phyloP scores from a whole-genome alignment of 2,329 filamentous ascomycete species.

The Alternaria conjuncta region DNA sequence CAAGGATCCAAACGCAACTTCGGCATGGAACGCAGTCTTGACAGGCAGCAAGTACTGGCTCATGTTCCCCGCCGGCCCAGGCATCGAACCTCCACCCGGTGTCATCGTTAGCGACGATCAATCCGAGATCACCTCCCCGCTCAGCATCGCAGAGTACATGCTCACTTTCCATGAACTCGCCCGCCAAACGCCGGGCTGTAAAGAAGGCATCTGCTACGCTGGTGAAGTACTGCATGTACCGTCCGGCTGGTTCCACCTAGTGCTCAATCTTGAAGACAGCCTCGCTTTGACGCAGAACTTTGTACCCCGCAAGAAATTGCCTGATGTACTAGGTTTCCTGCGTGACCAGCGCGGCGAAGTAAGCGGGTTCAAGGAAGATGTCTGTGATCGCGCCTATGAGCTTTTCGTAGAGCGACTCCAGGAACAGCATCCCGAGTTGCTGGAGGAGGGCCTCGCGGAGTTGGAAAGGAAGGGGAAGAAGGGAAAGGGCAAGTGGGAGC shows the following conservation, averaged over 20 bases:
- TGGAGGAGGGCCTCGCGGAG: slow-evolving; percentile 67
- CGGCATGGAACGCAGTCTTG: slow-evolving; percentile 93
- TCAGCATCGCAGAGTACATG: slow-evolving; percentile 97
- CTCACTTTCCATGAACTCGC: slow-evolving; percentile 88
- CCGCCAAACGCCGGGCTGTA: slow-evolving; percentile 74
- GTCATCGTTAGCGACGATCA: slow-evolving; percentile 89
- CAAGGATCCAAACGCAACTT: slow-evolving; percentile 76
- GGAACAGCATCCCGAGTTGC: slow-evolving; percentile 68
- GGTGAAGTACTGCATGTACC: slow-evolving; percentile 94
- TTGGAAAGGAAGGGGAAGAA: slow-evolving; percentile 73
- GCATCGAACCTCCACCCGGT: slow-evolving; percentile 74
- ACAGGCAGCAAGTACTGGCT: slow-evolving; percentile 97
- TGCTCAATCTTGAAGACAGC: slow-evolving; percentile 83
- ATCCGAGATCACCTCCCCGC: slow-evolving; percentile 89
- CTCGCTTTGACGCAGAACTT: slow-evolving; percentile 97
- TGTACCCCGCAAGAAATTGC: slow-evolving; percentile 76
- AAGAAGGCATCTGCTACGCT: slow-evolving; percentile 81
- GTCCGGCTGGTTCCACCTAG: slow-evolving; percentile 95
- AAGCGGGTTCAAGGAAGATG: slow-evolving; percentile 78
- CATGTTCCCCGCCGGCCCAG: slow-evolving; percentile 82
- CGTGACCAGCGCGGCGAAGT: slow-evolving; percentile 83
- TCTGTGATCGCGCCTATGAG: slow-evolving; percentile 71
- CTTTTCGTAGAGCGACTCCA: slow-evolving; percentile 75
- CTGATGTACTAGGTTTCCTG: slow-evolving; percentile 79
- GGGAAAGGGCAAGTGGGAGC: slow-evolving; percentile 77